Conservation (phyloP, 2,329 filamentous ascomycete genomes). For the Cladosporium sp. region DNA sequence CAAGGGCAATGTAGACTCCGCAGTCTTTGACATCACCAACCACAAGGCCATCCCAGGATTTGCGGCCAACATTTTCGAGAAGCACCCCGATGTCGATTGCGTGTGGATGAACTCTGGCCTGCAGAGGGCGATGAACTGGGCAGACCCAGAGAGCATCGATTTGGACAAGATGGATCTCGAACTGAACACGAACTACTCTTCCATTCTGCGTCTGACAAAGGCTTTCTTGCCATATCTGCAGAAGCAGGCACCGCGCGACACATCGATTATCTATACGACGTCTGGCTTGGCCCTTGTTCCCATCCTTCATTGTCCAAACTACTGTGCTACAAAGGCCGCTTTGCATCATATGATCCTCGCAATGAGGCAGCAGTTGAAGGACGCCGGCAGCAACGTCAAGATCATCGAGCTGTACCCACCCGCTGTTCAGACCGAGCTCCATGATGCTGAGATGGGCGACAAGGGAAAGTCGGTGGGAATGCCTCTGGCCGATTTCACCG, state of each 20-base stretch:
- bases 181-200: conserved; percentile 53
- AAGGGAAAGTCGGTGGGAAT: conserved; percentile 54
- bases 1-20: conserved; percentile 46
- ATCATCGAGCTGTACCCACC: conserved; percentile 58
- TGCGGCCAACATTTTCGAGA: conserved; percentile 42
- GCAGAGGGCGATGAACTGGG: conserved; percentile 52
- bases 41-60: conserved; percentile 50
- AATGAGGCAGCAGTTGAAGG: conserved; percentile 52
- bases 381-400: conserved; percentile 49
- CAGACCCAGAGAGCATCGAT: conserved; percentile 50
- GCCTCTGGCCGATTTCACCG: conserved; percentile 54
- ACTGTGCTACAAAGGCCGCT: conserved; percentile 58
- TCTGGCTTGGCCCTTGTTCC: conserved; percentile 54
- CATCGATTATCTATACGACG: conserved; percentile 50
- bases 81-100: conserved; percentile 54
- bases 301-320: conserved; percentile 50
- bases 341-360: conserved; percentile 56
- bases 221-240: conserved; percentile 53
- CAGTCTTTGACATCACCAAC: conserved; percentile 54
- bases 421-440: conserved; percentile 58
- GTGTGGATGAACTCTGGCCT: conserved; percentile 57
- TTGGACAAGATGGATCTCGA: conserved; percentile 46
- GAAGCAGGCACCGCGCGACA: conserved; percentile 42
- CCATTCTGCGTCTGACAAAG: conserved; percentile 51
- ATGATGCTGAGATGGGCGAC: conserved; percentile 49